Evolutionary conservation across 371 early-diverging fungal genomes (phyloP), one percentile per base, ranked within the genome.

Genomic region (Mortierella sp.): DNA sequence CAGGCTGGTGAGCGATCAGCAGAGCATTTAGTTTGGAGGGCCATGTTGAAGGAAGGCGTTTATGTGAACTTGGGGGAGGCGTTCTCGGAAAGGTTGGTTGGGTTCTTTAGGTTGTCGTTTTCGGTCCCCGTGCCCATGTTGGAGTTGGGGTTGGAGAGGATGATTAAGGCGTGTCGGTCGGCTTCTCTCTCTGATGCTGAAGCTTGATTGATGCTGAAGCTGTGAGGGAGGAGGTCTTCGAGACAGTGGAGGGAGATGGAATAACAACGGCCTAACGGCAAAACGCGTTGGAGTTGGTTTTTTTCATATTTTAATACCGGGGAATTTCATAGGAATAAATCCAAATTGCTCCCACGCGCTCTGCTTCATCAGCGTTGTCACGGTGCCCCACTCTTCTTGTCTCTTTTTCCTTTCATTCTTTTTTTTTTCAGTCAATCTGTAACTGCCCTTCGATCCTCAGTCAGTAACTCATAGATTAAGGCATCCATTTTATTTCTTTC

Each of bases 51-150:
- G 5, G 74, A 88, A 21, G 92, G 92, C 1, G 91, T 95, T 0
- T 95, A 93, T 74, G 79, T 95, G 41, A 91, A 93, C 1, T 87
- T 91, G n/a, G 95, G 95, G 0, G 89, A 88, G 70, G 94, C 90
- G 1, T 96, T 95, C 74, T 81, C 90, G 3, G 75, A 84, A 10
- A 87, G 71, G 10, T 79, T 88, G 54, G 89, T 90, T 4, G 96
- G 97, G 0, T 95, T 90, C 87, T 93, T 94, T 83, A 90, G 97
- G n/a, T 63, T 95, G 70, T 89, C 91, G 11, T 91, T 92, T 75
- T 82, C 94, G 14, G 82, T 89, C 10, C 80, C 79, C 10, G 80
- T 83, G 78, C 87, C 89, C 7, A 80, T 87, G 74, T 58, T 95
- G 68, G 76, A 84, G 12, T 35, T 90, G 18, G 93, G 90, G 1